These are phyloP conservation scores for Peribolospora baueri DNA, from an alignment of 768 basidiomycete species.

Conservation along the genomic window DNA sequence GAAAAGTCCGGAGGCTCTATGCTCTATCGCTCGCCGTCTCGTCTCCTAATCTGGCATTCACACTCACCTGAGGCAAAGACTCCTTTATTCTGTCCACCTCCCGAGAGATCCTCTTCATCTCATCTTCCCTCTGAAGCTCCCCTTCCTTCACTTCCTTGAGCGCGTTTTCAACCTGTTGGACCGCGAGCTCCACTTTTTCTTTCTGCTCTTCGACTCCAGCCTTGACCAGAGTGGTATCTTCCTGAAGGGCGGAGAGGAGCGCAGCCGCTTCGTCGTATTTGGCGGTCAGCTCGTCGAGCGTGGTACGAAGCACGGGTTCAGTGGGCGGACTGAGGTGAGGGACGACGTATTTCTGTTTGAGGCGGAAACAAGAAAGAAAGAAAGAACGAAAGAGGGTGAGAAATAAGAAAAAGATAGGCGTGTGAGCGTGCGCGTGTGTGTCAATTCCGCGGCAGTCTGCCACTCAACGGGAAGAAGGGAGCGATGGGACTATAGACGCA, in stretches of 20 bases:
- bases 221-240: slow-evolving; percentile 47
- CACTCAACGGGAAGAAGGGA: neutral
- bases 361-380: neutral
- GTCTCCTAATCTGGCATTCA: no score
- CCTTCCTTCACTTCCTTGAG: slow-evolving; percentile 53
- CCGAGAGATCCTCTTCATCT: slow-evolving; percentile 73
- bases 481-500: slow-evolving; percentile 16
- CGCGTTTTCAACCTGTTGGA: slow-evolving; percentile 43
- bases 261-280: slow-evolving; percentile 77
- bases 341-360: slow-evolving; percentile 52
- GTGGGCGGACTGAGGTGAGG: slow-evolving; percentile 78
- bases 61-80: slow-evolving; percentile 65
- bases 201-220: slow-evolving; percentile 52
- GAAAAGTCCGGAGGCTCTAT: neutral
- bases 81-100: slow-evolving; percentile 76
- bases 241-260: slow-evolving; percentile 52
- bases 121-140: slow-evolving; percentile 54
- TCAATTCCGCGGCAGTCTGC: no score
- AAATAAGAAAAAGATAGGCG: neutral
- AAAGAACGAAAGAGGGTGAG: neutral
- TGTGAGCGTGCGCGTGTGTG: neutral
- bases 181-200: slow-evolving; percentile 42
- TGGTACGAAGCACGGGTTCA: slow-evolving; percentile 66
- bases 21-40: no score
- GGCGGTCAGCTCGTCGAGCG: slow-evolving; percentile 55